Base-by-base conservation (phyloP, 345 rosid species). In the Isatis tinctoria region DNA sequence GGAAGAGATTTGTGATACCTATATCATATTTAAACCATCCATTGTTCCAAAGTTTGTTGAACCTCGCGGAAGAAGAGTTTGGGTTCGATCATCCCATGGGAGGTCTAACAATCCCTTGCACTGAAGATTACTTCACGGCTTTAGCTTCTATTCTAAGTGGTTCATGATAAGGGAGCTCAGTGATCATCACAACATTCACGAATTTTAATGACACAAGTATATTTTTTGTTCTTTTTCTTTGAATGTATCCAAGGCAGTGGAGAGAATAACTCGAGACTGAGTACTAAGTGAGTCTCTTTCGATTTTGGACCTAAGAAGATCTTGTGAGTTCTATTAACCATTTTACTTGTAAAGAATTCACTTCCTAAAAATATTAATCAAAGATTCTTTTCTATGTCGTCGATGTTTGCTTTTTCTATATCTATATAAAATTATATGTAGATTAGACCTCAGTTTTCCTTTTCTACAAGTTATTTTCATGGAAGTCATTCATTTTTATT, bases 11-110 rank as follows among this genome's bases (percentile, higher is more conserved):
- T 71, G 84, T 89, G 53, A 80, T 93, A 61, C 98, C 97, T 0
- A 82, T 93, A 65, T 84, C 88, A 22, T 87, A 69, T 73, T 81
- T 89, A 76, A 89, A 87, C 74, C 89, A 90, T 60, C 91, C 88
- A n/a, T 59, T 81, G 78, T 91, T 93, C 37, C 89, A 67, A 52
- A 79, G 82, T 35, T 73, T 90, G 78, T 54, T 93, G 27, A 69
- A 85, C 59, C 69, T 77, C 52, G 96, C 96, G 0, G 97, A 90
- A 69, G 89, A 86, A 78, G 92, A 88, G 69, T 88, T 90, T 7
- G 97, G 97, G 48, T 92, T 90, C 33, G 83, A 85, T 45, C 92
- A 86, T 78, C 96, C 96, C 0, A 90, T 84, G 87, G 96, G 94
- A 16, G 90, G 93, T 13, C 85, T 90, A 65, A 87, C 93, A 4